These are phyloP conservation scores for Aspergillus sp. DNA, from an alignment of 2,329 filamentous ascomycete species.

Conservation along the genomic window DNA sequence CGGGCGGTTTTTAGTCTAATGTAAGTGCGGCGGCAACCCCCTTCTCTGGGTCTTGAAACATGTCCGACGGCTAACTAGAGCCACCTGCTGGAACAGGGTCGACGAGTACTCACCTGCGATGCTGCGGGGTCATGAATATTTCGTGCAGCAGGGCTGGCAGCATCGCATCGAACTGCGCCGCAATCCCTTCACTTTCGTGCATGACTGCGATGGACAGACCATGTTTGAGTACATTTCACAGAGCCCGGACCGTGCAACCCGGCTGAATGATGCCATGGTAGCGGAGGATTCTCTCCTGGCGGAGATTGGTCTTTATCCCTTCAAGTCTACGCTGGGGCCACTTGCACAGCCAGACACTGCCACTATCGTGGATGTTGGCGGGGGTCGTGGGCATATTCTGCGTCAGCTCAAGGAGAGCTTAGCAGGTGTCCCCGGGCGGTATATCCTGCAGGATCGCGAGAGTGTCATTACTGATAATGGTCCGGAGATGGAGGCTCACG, in stretches of 20 bases:
- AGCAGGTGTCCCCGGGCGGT: constrained; percentile 18
- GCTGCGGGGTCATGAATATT: constrained; percentile 20
- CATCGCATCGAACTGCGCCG: constrained; percentile 15
- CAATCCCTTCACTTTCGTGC: constrained; percentile 22
- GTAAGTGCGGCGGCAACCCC: constrained; percentile 1
- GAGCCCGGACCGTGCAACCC: constrained; percentile 12
- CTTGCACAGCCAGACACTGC: constrained; percentile 17
- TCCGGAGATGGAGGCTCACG: constrained; percentile 7
- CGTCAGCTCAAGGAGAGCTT: constrained; percentile 16
- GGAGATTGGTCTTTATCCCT: constrained; percentile 28
- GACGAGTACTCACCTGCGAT: constrained; percentile 18
- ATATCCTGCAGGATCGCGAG: constrained; percentile 27
- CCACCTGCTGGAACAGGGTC: constrained; percentile 4
- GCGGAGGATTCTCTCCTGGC: constrained; percentile 16
- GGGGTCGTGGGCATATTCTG: constrained; percentile 22
- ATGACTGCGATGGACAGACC: constrained; percentile 21
- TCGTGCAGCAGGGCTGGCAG: constrained; percentile 20
- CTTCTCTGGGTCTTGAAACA: too few relatives aligned
- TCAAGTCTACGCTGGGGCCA: constrained; percentile 12
- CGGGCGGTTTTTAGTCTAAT: constrained; percentile 16
- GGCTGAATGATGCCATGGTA: constrained; percentile 18
- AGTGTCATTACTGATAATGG: constrained; percentile 19
- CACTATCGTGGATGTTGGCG: constrained; percentile 25
- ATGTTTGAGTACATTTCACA: constrained; percentile 22
- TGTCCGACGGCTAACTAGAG: not conserved